Conservation (phyloP, 805 yeast species). For the Candida vaughaniae region DNA sequence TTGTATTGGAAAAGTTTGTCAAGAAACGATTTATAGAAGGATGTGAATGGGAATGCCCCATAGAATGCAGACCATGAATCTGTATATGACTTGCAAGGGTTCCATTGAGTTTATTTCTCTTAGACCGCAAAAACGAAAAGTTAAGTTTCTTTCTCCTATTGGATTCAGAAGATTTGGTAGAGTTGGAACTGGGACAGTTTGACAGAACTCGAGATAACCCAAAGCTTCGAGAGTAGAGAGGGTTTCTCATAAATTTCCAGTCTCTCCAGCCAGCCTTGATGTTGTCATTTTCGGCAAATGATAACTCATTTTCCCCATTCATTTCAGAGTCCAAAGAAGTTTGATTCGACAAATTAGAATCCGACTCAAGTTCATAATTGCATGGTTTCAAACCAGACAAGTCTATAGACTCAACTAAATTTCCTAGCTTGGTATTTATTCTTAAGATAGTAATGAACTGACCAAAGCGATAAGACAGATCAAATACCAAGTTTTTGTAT, state of each 20-base stretch:
- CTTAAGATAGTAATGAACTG: constrained; percentile 74
- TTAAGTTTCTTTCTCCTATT: constrained; percentile 9
- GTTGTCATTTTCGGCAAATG: constrained; percentile 14
- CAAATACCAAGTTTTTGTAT: constrained; percentile 54
- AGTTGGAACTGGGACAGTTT: constrained; percentile 14
- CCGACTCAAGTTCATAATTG: constrained; percentile 18
- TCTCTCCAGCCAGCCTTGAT: constrained; percentile 87
- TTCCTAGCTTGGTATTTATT: constrained; percentile 54
- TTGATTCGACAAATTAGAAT: constrained; percentile 1
- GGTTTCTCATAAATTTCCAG: constrained; percentile 78
- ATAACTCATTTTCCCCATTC: constrained; percentile 3
- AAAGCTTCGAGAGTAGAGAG: constrained; percentile 46
- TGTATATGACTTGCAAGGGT: background rate
- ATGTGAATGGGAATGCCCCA: constrained; percentile 28
- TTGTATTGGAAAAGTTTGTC: constrained; percentile 60
- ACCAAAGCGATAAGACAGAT: constrained; percentile 75
- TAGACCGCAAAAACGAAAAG: constrained; percentile 7
- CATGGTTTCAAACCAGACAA: constrained; percentile 48
- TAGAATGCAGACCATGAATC: background rate
- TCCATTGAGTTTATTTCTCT: constrained; percentile 8
- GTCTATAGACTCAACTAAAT: constrained; percentile 55
- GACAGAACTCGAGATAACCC: constrained; percentile 16
- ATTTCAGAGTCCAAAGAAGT: constrained; percentile 4
- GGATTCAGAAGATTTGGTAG: constrained; percentile 12
- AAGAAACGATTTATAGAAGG: constrained; percentile 64